Base-by-base conservation (phyloP, 192 early-diverging fungal genomes). In the Podila clonocystis region DNA sequence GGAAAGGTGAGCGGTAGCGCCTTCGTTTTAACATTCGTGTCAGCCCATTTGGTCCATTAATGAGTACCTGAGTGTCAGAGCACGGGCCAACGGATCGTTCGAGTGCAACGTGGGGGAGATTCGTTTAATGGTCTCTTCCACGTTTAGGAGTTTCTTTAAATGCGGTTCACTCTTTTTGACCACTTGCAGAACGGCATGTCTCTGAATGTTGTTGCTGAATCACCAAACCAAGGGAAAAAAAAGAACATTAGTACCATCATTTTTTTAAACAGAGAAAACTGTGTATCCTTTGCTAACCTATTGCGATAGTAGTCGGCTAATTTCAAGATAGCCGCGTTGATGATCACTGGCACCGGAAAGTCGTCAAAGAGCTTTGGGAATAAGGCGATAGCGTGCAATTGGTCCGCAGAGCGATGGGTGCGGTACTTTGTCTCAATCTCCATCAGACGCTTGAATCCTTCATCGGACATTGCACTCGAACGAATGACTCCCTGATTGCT, bases 251-350 rank as follows among this genome's bases (percentile, higher is more conserved):
- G 17, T 22, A 38, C 22, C 4, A 26, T 36, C 34, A 2, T 30
- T 52, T n/a, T 65, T 70, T 33, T n/a, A 17, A 36, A 36, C 12
- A 45, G 15, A 45, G 41, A 45, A 15, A 1, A 0, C 15, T 45
- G 41, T 45, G 41, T 15, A 17, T 45, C 60, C 17, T 50, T 28
- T 50, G 11, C 20, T 9, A n/a, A 85, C 87, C 75, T 82, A 48
- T 70, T 67, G 5, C 82, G 61, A 61, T 84, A 88, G 73, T 84
- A 88, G 48, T 88, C 87, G 13, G 84, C 83, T 17, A 88, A 62
- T 58, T 88, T 88, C 20, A 88, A 72, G 9, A 88, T 72, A 7
- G 74, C 84, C 29, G 87, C 83, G 45, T 84, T 88, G 61, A 88
- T 74, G 29, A 88, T 74, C 33, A 85, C 82, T 9, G 87, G 79